A percentile compares a stretch with the other conserved stretches of the same genome.
Conservation (phyloP, 2,329 filamentous ascomycete genomes). For the Paecilomyces formosus region DNA sequence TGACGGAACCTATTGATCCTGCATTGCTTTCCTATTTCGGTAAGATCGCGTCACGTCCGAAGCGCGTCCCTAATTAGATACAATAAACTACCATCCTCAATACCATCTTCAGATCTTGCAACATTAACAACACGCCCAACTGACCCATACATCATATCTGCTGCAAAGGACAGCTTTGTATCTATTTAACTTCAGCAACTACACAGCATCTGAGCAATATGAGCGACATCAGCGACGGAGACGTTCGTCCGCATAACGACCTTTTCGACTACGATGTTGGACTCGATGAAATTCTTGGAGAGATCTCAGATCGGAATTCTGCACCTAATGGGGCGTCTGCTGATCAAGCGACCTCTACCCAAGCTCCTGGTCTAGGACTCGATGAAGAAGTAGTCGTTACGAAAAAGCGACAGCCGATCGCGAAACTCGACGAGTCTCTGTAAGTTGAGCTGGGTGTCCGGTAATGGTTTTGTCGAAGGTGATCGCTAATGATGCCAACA, state of each 20-base stretch:
- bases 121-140: not conserved
- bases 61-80: not conserved
- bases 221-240: not conserved
- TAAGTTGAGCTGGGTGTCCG: constrained; percentile 25
- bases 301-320: constrained; percentile 18
- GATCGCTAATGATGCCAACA: constrained; percentile 24
- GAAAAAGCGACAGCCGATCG: constrained; percentile 67
- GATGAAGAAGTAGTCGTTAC: constrained; percentile 79
- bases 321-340: constrained; percentile 7
- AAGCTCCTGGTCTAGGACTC: constrained; percentile 59
- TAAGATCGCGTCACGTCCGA: not conserved
- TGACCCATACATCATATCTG: not conserved
- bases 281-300: constrained; percentile 43
- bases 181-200: too few species aligned
- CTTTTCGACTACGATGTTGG: constrained; percentile 70
- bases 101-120: not conserved
- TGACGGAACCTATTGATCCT: not conserved
- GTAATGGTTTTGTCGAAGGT: not conserved
- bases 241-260: constrained; percentile 44
- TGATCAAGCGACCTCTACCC: constrained; percentile 26
- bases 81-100: not conserved
- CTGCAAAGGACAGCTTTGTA: too few species aligned
- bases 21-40: not conserved
- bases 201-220: not conserved
- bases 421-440: constrained; percentile 81